Percentiles rank a stretch among this genome's conserved stretches.
Evolutionary conservation across 2,329 filamentous ascomycete genomes (phyloP).

Genomic region (Pseudocercospora fuligena): DNA sequence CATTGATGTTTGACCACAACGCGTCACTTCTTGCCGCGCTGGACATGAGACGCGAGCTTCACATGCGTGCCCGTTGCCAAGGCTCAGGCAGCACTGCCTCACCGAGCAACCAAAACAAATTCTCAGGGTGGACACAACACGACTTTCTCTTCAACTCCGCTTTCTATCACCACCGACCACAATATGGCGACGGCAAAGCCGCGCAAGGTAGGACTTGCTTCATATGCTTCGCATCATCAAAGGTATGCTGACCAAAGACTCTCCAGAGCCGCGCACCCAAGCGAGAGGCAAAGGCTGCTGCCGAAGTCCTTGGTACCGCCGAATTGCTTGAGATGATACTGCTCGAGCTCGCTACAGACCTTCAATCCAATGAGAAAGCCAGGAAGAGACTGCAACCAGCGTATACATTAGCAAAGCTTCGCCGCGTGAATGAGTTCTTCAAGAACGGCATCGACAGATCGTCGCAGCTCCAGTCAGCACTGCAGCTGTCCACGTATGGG

Average conservation of each 20-base stretch:
- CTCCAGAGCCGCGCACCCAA: not conserved
- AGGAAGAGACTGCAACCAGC: not conserved
- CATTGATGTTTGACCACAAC: not conserved
- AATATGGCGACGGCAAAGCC: not conserved
- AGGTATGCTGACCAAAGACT: not conserved
- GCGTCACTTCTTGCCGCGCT: not conserved
- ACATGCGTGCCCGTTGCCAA: slow-evolving; percentile 1
- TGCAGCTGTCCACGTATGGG: not conserved
- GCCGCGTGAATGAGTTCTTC: not conserved
- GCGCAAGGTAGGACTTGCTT: not conserved
- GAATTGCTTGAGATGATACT: not conserved
- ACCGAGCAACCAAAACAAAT: not conserved
- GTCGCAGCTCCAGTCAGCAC: not conserved
- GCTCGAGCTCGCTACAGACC: not conserved
- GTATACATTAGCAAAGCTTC: not conserved
- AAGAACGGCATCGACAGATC: not conserved
- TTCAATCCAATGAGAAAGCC: not conserved
- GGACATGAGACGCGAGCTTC: not conserved
- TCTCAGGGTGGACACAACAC: not conserved
- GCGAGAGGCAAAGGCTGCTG: not conserved
- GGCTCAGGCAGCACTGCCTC: not conserved
- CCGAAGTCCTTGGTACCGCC: not conserved
- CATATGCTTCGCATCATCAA: not conserved
- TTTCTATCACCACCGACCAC: not conserved
- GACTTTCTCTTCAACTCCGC: not conserved